A percentile compares a stretch with the other conserved stretches of the same genome.
These are phyloP conservation scores for Fusarium verrucosum DNA, from an alignment of 2,329 filamentous ascomycete genomes.

Conservation along the genomic window DNA sequence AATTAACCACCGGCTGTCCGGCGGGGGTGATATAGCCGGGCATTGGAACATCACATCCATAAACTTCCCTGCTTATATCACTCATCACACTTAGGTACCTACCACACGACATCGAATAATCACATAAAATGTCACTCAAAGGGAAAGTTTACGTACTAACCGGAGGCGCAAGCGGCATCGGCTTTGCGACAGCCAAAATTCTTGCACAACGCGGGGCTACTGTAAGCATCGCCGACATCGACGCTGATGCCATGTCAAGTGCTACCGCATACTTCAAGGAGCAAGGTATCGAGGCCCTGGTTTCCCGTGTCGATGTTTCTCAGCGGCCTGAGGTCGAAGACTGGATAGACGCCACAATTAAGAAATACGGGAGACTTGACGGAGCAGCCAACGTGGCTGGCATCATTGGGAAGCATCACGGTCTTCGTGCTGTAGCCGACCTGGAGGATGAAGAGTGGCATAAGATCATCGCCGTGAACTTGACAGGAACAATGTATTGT, in stretches of 20 bases:
- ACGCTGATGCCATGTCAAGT: slow-evolving; percentile 43
- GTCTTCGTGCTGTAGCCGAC: slow-evolving; percentile 52
- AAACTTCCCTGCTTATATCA: background rate
- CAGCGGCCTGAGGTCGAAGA: slow-evolving; percentile 58
- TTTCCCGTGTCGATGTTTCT: slow-evolving; percentile 59
- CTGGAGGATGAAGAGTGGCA: slow-evolving; percentile 60
- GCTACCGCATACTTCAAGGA: slow-evolving; percentile 47
- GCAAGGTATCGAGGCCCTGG: slow-evolving; percentile 44
- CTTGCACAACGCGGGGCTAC: slow-evolving; percentile 50
- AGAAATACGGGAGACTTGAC: slow-evolving; percentile 62
- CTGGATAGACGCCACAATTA: slow-evolving; percentile 59
- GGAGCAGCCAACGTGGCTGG: slow-evolving; percentile 66
- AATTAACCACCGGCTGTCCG: slow-evolving; percentile 19
- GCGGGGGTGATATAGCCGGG: slow-evolving; percentile 22
- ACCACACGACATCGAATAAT: background rate
- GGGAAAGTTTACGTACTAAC: slow-evolving; percentile 54
- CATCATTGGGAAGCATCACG: slow-evolving; percentile 58
- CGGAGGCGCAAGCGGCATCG: slow-evolving; percentile 57
- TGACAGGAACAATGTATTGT: slow-evolving; percentile 63
- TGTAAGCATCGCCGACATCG: slow-evolving; percentile 54
- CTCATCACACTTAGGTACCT: too few species aligned
- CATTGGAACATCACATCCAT: slow-evolving; percentile 3
- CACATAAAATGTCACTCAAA: slow-evolving; percentile 43
- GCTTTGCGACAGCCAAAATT: slow-evolving; percentile 52
- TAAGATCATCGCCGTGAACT: slow-evolving; percentile 58